Evolutionary conservation across 768 basidiomycete species (phyloP).

Genomic region (Calocybe indica): DNA sequence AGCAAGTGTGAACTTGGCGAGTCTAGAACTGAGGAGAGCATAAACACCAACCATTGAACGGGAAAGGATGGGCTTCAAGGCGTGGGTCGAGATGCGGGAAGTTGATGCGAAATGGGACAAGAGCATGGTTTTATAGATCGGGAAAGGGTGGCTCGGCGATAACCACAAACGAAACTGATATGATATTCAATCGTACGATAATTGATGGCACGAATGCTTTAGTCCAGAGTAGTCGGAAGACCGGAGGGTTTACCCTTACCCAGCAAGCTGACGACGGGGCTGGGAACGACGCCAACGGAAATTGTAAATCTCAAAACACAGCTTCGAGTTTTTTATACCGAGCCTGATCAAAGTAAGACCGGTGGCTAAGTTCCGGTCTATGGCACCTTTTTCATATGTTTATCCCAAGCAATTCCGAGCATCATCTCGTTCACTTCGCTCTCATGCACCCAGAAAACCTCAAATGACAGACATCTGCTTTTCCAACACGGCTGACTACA

Average conservation of each 20-base stretch:
- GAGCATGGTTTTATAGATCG: conserved; percentile 35
- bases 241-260: neutral
- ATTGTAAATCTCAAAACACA: conserved; percentile 2
- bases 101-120: conserved; percentile 34
- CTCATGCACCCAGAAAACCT: too few relatives aligned
- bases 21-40: conserved; percentile 1
- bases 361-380: conserved; percentile 10
- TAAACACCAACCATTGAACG: conserved; percentile 46
- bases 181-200: conserved; percentile 34
- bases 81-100: conserved; percentile 30
- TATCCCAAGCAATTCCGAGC: neutral
- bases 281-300: neutral
- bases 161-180: conserved; percentile 15
- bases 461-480: too few relatives aligned
- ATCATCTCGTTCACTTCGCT: neutral
- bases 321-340: conserved; percentile 2
- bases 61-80: conserved; percentile 28
- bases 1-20: conserved; percentile 4
- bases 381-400: conserved; percentile 10
- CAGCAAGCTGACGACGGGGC: too few relatives aligned
- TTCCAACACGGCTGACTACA: too few relatives aligned
- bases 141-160: conserved; percentile 10
- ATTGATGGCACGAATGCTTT: conserved; percentile 9
- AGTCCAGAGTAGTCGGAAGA: conserved; percentile 4
- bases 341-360: neutral